phyloP scores from a whole-genome alignment of 2,329 filamentous ascomycete species.

The Cercospora janseana region DNA sequence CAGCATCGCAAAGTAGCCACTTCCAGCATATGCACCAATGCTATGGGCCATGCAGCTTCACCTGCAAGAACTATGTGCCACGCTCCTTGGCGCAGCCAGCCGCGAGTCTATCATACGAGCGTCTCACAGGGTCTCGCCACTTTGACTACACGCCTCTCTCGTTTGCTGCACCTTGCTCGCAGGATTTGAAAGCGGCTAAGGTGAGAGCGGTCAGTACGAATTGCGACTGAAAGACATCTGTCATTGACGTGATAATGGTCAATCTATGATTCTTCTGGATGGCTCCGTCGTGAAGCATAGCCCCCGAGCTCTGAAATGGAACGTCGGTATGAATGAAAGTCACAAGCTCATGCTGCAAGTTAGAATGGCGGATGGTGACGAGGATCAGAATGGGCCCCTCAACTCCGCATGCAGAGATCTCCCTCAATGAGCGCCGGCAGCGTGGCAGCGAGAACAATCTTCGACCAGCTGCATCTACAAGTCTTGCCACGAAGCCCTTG shows the following conservation, averaged over 20 bases:
- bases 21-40: slow-evolving; percentile 2
- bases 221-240: too few species aligned
- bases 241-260: too few species aligned
- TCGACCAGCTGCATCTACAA: not conserved
- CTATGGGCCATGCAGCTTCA: not conserved
- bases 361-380: too few species aligned
- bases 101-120: slow-evolving; percentile 1
- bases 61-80: not conserved
- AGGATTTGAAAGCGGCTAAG: not conserved
- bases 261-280: too few species aligned
- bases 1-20: not conserved
- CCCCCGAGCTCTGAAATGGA: too few species aligned
- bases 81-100: slow-evolving; percentile 2
- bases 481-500: not conserved
- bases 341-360: too few species aligned
- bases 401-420: too few species aligned
- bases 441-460: slow-evolving; percentile 1
- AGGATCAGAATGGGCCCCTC: too few species aligned
- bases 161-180: too few species aligned
- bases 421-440: too few species aligned
- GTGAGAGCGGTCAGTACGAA: not conserved
- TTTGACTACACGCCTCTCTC: not conserved
- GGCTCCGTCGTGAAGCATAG: too few species aligned
- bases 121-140: not conserved
- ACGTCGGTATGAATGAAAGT: too few species aligned